These are phyloP conservation scores for Malus orientalis DNA, from an alignment of 306 rosid species.

Conservation along the genomic window DNA sequence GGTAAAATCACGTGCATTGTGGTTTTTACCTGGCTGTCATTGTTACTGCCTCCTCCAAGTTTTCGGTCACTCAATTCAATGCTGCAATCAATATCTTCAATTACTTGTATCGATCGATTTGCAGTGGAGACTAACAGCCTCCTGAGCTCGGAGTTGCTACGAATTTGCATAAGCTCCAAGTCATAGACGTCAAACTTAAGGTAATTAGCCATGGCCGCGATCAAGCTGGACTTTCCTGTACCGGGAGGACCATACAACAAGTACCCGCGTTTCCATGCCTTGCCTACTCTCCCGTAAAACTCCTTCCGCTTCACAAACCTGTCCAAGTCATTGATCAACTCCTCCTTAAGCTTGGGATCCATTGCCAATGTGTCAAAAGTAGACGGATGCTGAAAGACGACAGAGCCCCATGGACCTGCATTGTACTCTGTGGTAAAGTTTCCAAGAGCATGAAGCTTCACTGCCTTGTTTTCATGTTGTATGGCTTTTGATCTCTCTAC, in stretches of 20 bases:
- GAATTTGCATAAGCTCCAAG: constrained; percentile 31
- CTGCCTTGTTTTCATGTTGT: constrained; percentile 10
- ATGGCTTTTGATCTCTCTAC: constrained; percentile 31
- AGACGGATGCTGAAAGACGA: constrained; percentile 31
- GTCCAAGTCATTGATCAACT: constrained; percentile 38
- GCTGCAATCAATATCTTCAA: constrained; percentile 54
- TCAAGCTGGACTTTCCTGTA: constrained; percentile 49
- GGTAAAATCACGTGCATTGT: not conserved
- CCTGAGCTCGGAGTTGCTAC: constrained; percentile 13
- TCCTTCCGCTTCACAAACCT: constrained; percentile 29
- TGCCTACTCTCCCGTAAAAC: constrained; percentile 37
- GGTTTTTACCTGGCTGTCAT: constrained; percentile 16
- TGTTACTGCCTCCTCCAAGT: not conserved
- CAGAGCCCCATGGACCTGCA: constrained; percentile 15
- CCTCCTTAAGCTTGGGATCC: constrained; percentile 30
- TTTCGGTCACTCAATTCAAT: constrained; percentile 26
- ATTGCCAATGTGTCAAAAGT: constrained; percentile 40
- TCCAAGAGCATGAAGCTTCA: constrained; percentile 26
- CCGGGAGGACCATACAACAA: constrained; percentile 55
- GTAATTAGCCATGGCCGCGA: constrained; percentile 50
- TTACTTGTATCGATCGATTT: constrained; percentile 40
- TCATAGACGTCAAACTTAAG: constrained; percentile 49
- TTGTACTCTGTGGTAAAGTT: not conserved
- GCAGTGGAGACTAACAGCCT: constrained; percentile 25
- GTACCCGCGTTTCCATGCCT: constrained; percentile 57